Base-by-base conservation (phyloP, 768 basidiomycete genomes). In the Hysterangium stoloniferum region DNA sequence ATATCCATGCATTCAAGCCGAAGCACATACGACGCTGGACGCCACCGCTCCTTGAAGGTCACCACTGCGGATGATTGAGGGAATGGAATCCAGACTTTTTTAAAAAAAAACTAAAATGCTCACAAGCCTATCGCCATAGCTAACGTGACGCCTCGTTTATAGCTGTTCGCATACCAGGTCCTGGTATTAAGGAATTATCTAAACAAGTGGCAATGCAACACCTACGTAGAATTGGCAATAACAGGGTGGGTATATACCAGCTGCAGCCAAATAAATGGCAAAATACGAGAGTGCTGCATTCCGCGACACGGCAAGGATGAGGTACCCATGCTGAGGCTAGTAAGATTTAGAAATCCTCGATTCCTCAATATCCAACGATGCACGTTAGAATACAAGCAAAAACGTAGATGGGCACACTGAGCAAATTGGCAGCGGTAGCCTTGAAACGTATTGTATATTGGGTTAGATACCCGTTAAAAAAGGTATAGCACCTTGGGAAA, bases 401-500 rank as follows among this genome's bases (percentile, higher is more conserved):
- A 4, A 73, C 76, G 59, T 88, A 88, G 25, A 87, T 82, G 1
- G 86, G 86, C 3, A 88, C 84, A 0, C 83, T 84, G 13, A 90
- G 69, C 9, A 89, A 62, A 59, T 89, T 88, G 2, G 86, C 84
- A 22, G 69, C 63, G 1, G 82, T 86, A 9, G 83, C 78, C 33
- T 66, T 63, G 66, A 74, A 84, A 3, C 81, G 82, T 76, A 20
- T 27, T 28, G 11, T 27, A 13, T 7, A 27, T 35, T 11, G 11
- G 19, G 11, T 11, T 35, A n/a, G 40, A 42, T 24, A 9, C 9
- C 9, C 40, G 40, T 32, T 25, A 29, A 45, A 25, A 28, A 13
- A 20, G 11, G 25, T 15, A 20, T 7, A 25, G 13, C 19, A 45
- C 22, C 7, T 22, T n/a, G n/a, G n/a, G n/a, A n/a, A 29, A 19